phyloP scores from a whole-genome alignment of 2,329 filamentous ascomycete species.

The Lithohypha guttulata region DNA sequence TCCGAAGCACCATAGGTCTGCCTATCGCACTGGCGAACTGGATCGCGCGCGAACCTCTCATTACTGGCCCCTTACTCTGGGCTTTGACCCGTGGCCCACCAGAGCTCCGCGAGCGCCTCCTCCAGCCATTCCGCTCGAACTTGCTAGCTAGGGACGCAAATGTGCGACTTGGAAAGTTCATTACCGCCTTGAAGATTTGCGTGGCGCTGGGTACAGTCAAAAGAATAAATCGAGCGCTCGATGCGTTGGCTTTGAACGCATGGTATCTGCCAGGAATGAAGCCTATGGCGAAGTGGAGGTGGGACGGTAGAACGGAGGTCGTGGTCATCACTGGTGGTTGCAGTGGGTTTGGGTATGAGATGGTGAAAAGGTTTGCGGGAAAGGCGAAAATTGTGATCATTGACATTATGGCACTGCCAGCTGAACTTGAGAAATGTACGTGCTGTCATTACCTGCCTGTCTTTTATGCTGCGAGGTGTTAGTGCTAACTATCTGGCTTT shows the following conservation, averaged over 20 bases:
- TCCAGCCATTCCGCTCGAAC: constrained; percentile 10
- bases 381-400: constrained; percentile 60
- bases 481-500: constrained; percentile 32
- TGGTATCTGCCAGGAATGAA: constrained; percentile 29
- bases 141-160: constrained; percentile 6
- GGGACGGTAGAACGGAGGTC: constrained; percentile 29
- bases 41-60: constrained; percentile 14
- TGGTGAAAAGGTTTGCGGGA: constrained; percentile 56
- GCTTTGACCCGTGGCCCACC: constrained; percentile 14
- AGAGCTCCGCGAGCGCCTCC: constrained; percentile 11
- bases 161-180: constrained; percentile 5
- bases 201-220: constrained; percentile 43
- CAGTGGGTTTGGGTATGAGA: constrained; percentile 58
- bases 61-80: constrained; percentile 15
- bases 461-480: not conserved
- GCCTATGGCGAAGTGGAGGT: constrained; percentile 22
- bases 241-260: constrained; percentile 34
- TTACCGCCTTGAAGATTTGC: constrained; percentile 32
- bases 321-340: constrained; percentile 50
- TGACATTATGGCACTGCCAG: constrained; percentile 43
- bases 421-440: constrained; percentile 16
- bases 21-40: constrained; percentile 12
- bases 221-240: constrained; percentile 42
- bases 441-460: no score
- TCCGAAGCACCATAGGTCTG: constrained; percentile 1